phyloP scores from a whole-genome alignment of 768 basidiomycete genomes.

The Lactarius hatsudake region DNA sequence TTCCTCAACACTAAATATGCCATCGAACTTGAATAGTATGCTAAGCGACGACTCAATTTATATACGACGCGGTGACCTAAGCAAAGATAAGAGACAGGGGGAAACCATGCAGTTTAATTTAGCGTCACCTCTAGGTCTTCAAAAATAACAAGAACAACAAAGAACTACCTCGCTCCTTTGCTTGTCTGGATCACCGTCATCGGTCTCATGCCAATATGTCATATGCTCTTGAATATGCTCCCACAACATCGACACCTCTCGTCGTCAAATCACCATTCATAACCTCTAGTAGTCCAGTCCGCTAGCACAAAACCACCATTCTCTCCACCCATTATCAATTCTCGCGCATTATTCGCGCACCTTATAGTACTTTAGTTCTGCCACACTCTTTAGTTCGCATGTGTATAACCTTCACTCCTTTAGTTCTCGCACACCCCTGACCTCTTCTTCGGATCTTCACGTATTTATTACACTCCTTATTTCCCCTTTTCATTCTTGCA shows the following conservation, averaged over 20 bases:
- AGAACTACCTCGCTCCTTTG: not conserved
- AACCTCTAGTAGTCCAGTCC: not conserved
- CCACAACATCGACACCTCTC: too few species aligned
- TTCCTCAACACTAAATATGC: slow-evolving; percentile 1
- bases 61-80: not conserved
- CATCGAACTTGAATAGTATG: not conserved
- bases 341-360: too few species aligned
- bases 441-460: not conserved
- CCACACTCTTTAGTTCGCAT: not conserved
- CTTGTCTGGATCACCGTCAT: not conserved
- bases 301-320: not conserved
- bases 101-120: not conserved
- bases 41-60: not conserved
- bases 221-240: too few species aligned
- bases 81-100: not conserved
- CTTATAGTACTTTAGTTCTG: too few species aligned
- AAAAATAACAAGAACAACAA: not conserved
- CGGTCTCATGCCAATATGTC: not conserved
- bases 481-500: not conserved
- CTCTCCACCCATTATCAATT: too few species aligned
- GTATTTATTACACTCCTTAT: not conserved
- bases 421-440: not conserved
- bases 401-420: not conserved
- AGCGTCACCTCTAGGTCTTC: too few species aligned
- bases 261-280: too few species aligned